Base-by-base conservation (phyloP, 2,329 filamentous ascomycete genomes). In the Gyromitra esculenta region DNA sequence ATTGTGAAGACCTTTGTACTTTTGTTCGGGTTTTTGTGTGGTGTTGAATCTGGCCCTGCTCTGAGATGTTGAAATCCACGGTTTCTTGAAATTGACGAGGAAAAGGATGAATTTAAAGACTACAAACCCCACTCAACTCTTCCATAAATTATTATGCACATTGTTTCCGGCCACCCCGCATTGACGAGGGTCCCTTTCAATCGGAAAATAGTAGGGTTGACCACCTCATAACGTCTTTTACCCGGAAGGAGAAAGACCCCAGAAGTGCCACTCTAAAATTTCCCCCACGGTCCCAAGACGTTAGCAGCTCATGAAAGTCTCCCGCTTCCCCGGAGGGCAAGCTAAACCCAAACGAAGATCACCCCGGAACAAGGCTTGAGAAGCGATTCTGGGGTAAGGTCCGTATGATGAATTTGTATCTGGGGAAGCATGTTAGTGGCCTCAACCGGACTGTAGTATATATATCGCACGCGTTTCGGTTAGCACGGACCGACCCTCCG, bases 301-400 rank as follows among this genome's bases (percentile, higher is more conserved):
- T 67, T 52, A 31, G 43, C 37, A 11, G 50, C 6, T 50, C 45
- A n/a, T 64, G 59, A 54, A 52, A 31, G 25, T 2, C 48, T 63
- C 74, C 74, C 70, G 74, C 74, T 76, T 73, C 68, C 74, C 74
- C 74, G 69, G 11, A n/a, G 43, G 60, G n/a, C 57, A 21, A 48
- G 15, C 48, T 76, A 67, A 66, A 63, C 62, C 68, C 48, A 66
- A 67, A 63, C 31, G 62, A 62, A 45, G 73, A 56, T 57, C 56
- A 18, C n/a, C 69, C 69, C 45, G 37, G 37, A 64, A 60, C 37
- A 71, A 71, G 60, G 35, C 45, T 72, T 21, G 37, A 25, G 54
- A 59, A 59, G 63, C 57, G 63, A 69, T 64, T 76, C 69, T 73
- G 63, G 69, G 69, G 74, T 73, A 76, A 54, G 31, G 39, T 43